A percentile compares a stretch with the other conserved stretches of the same genome.
Conservation (phyloP, 2,329 filamentous ascomycete species). For the Diaporthe sp. region DNA sequence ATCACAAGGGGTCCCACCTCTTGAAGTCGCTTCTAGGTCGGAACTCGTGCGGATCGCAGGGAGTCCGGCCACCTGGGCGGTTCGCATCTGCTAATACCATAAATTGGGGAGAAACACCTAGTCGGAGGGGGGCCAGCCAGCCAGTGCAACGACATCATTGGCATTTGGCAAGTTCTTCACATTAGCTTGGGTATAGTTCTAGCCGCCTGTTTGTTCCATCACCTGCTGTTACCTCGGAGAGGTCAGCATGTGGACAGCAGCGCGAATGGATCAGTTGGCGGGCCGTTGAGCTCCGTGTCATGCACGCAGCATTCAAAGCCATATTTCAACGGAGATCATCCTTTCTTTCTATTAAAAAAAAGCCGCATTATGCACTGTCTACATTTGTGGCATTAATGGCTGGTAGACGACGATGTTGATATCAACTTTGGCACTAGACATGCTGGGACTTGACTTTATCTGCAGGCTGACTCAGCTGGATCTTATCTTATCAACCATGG, state of each 20-base stretch:
- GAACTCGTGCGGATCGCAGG: background rate
- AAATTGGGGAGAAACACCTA: too few species aligned
- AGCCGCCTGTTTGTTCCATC: background rate
- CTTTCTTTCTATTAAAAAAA: background rate
- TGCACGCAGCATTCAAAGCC: background rate
- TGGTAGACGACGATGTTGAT: background rate
- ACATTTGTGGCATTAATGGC: too few species aligned
- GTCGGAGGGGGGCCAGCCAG: background rate
- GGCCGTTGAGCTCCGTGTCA: background rate
- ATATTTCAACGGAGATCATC: background rate
- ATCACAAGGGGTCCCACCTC: background rate
- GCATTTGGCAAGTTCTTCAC: background rate
- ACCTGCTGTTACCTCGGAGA: background rate
- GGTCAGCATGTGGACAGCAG: background rate
- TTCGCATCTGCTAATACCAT: background rate
- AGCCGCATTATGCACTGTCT: too few species aligned
- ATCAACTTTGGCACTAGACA: too few species aligned
- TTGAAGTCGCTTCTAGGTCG: background rate
- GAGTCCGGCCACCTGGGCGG: background rate
- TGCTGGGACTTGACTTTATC: background rate
- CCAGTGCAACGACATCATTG: background rate
- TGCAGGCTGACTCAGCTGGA: constrained; percentile 1
- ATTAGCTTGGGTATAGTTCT: background rate
- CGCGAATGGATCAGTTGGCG: background rate
- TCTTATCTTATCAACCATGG: constrained; percentile 7